phyloP scores from a whole-genome alignment of 1,284 basidiomycete genomes.

The Tilletia setariae region DNA sequence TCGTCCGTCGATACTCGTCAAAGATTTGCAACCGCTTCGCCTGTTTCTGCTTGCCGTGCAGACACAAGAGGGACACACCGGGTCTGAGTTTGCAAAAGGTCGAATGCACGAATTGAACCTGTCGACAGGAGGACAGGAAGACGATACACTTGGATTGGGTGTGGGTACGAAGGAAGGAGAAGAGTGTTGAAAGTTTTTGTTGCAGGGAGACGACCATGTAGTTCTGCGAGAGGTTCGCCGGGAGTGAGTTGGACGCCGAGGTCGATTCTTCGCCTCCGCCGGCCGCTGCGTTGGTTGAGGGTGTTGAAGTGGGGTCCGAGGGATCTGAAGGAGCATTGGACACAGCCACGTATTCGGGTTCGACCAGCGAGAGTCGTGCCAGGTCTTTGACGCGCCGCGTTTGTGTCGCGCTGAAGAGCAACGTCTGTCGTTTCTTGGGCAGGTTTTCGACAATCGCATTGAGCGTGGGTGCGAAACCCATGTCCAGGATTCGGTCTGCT shows the following conservation, averaged over 20 bases:
- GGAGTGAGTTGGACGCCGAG: constrained; percentile 38
- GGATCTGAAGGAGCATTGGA: constrained; percentile 47
- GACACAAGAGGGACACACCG: constrained; percentile 80
- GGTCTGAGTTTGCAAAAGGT: constrained; percentile 93
- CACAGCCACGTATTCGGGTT: constrained; percentile 71
- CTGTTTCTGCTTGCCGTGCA: constrained; percentile 98
- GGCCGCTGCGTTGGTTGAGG: constrained; percentile 16
- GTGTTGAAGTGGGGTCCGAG: constrained; percentile 57
- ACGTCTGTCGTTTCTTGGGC: constrained; percentile 65
- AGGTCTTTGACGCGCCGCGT: constrained; percentile 85
- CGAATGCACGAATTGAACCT: constrained; percentile 82
- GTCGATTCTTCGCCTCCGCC: not conserved
- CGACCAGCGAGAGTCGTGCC: constrained; percentile 80
- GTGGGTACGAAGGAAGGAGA: constrained; percentile 92
- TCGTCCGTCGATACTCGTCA: constrained; percentile 41
- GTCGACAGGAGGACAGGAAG: constrained; percentile 92
- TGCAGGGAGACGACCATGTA: constrained; percentile 81
- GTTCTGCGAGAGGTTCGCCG: constrained; percentile 78
- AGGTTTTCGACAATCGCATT: constrained; percentile 86
- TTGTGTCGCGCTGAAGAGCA: constrained; percentile 95
- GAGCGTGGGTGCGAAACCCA: constrained; percentile 87
- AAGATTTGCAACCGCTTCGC: constrained; percentile 67
- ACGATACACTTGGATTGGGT: constrained; percentile 87
- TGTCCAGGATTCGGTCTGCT: constrained; percentile 91
- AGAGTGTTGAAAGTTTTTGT: constrained; percentile 84